phyloP scores from a whole-genome alignment of 2,329 filamentous ascomycete species.

The Proliferodiscus dingleyae region DNA sequence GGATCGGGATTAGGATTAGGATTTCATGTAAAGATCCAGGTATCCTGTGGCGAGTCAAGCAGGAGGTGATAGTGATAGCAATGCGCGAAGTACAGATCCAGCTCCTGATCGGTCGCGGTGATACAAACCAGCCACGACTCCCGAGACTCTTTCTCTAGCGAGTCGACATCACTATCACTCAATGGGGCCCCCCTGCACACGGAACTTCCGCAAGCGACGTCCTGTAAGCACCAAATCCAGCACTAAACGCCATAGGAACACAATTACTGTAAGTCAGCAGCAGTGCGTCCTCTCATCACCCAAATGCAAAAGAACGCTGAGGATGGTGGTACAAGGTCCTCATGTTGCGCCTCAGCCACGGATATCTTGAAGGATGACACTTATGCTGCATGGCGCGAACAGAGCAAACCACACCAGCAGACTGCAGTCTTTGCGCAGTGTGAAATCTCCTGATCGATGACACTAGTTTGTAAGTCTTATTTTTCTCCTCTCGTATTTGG shows the following conservation, averaged over 20 bases:
- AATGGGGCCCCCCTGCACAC: background rate
- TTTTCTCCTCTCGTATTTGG: too few species aligned
- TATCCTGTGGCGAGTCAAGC: background rate
- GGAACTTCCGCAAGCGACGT: conserved; percentile 8
- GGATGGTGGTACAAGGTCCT: too few species aligned
- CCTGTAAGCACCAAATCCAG: background rate
- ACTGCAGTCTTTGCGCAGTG: too few species aligned
- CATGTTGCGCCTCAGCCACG: too few species aligned
- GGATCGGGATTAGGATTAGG: background rate
- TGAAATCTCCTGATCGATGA: too few species aligned
- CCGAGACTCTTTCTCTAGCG: background rate
- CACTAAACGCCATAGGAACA: background rate
- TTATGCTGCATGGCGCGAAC: too few species aligned
- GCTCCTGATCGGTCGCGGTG: background rate
- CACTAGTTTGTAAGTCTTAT: too few species aligned
- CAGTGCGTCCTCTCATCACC: background rate
- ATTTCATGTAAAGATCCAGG: background rate
- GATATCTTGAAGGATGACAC: too few species aligned
- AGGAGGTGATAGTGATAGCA: background rate
- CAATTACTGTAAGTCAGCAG: background rate
- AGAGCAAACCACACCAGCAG: too few species aligned
- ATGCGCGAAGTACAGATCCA: background rate
- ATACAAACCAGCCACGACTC: background rate
- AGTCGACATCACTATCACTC: background rate
- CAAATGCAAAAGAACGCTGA: too few species aligned